A percentile compares a stretch with the other conserved stretches of the same genome.
Conservation (phyloP, 345 rosid species). For the Eucalyptus victrix region DNA sequence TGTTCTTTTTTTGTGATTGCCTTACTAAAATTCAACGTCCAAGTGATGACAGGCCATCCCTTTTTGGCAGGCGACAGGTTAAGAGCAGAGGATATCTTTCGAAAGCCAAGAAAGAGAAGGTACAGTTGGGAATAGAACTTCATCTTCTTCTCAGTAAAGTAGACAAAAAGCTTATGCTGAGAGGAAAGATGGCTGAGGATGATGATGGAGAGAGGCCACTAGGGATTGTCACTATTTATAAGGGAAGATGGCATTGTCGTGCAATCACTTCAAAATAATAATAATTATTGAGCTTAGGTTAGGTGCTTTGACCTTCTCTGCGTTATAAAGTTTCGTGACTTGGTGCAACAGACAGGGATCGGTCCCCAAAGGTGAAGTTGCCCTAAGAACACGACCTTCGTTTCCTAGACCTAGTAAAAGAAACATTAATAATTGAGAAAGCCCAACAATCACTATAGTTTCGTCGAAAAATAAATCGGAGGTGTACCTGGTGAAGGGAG, state of each 20-base stretch:
- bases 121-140: too few species aligned
- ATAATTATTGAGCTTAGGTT: neutral
- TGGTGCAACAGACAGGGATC: neutral
- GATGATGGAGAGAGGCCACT: neutral
- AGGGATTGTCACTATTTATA: neutral
- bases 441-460: neutral
- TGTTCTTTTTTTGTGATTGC: too few species aligned
- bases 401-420: neutral
- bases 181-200: neutral
- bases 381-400: neutral
- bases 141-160: neutral
- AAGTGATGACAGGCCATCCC: fast-evolving
- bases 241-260: neutral
- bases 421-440: neutral
- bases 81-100: too few species aligned
- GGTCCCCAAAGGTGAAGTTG: neutral
- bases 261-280: neutral
- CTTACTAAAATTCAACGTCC: neutral
- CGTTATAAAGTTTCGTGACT: neutral
- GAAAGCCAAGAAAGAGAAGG: too few species aligned
- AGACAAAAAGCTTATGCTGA: neutral
- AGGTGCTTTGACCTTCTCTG: neutral
- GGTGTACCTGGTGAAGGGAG: neutral
- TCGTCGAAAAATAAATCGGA: neutral
- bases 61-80: fast-evolving